These are phyloP conservation scores for Neurospora crassa DNA, from an alignment of 2,329 filamentous ascomycete species.

Conservation along the genomic window DNA sequence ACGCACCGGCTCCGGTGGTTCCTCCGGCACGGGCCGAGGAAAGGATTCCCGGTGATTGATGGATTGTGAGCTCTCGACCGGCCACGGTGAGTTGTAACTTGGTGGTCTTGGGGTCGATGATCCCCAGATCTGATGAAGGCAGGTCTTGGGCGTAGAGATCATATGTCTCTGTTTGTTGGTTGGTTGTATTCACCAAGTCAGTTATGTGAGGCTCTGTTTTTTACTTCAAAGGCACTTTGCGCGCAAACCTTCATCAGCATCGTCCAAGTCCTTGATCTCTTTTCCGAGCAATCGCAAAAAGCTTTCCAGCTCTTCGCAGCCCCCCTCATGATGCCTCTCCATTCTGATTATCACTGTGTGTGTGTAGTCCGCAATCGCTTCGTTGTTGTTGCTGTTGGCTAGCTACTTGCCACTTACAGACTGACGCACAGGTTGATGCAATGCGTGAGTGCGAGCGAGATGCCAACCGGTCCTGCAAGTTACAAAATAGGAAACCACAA, in stretches of 20 bases:
- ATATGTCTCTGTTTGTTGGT: conserved; percentile 62
- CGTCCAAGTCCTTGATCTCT: conserved; percentile 13
- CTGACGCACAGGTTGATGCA: neutral
- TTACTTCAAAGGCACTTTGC: neutral
- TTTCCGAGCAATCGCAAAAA: conserved; percentile 13
- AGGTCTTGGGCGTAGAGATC: conserved; percentile 71
- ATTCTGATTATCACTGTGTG: neutral
- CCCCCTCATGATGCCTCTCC: neutral
- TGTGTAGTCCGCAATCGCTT: neutral
- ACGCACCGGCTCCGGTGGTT: conserved; percentile 42
- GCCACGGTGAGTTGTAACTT: conserved; percentile 58
- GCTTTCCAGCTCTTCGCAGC: conserved; percentile 1
- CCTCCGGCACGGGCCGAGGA: conserved; percentile 61
- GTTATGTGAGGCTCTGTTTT: neutral
- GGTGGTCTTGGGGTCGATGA: conserved; percentile 63
- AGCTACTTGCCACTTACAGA: neutral
- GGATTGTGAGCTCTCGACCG: conserved; percentile 62
- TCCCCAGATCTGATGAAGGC: conserved; percentile 71
- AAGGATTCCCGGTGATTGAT: conserved; percentile 76
- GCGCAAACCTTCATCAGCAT: conserved; percentile 17
- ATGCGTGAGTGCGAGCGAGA: neutral
- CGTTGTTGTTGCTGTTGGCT: neutral
- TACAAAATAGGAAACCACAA: neutral
- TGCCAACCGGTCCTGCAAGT: neutral
- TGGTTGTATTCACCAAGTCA: neutral